phyloP scores from a whole-genome alignment of 1,284 basidiomycete species.

The Trametes versicolor region DNA sequence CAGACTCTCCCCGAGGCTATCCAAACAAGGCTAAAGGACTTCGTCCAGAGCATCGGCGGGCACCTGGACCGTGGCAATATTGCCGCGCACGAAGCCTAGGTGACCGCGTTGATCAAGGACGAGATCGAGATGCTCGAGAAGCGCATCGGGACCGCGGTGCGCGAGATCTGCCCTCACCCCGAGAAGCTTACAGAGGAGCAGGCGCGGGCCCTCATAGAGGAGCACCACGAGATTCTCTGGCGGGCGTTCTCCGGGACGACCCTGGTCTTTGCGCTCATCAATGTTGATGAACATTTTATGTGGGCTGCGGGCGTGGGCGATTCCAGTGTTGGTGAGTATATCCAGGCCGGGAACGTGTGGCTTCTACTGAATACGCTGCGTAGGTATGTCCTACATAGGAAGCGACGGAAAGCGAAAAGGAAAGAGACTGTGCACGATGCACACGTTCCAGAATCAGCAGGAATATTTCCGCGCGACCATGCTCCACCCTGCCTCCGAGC shows the following conservation, averaged over 20 bases:
- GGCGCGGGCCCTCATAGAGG: not conserved
- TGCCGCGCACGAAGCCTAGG: not conserved
- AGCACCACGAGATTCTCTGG: slow-evolving; percentile 5
- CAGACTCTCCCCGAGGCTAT: not conserved
- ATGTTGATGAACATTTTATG: slow-evolving; percentile 11
- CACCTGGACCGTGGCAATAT: slow-evolving; percentile 1
- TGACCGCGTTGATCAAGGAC: not conserved
- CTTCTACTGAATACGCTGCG: not conserved
- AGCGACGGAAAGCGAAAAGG: not conserved
- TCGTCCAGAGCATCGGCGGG: not conserved
- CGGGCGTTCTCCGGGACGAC: slow-evolving; percentile 17
- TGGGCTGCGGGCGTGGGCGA: slow-evolving; percentile 16
- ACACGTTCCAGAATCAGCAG: slow-evolving; percentile 11
- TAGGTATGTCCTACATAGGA: not conserved
- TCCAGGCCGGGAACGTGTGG: not conserved
- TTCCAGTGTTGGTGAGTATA: slow-evolving; percentile 9
- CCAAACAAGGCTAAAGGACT: not conserved
- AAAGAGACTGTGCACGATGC: not conserved
- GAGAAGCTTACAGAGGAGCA: not conserved
- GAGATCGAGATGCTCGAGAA: slow-evolving; percentile 5
- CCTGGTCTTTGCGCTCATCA: slow-evolving; percentile 7
- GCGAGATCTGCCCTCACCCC: slow-evolving; percentile 2
- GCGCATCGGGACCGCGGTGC: not conserved
- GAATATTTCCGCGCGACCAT: not conserved
- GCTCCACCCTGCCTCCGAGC: not conserved